A percentile compares a stretch with the other conserved stretches of the same genome.
phyloP scores from a whole-genome alignment of 78 protist genomes.

The Emiliania huxleyi region DNA sequence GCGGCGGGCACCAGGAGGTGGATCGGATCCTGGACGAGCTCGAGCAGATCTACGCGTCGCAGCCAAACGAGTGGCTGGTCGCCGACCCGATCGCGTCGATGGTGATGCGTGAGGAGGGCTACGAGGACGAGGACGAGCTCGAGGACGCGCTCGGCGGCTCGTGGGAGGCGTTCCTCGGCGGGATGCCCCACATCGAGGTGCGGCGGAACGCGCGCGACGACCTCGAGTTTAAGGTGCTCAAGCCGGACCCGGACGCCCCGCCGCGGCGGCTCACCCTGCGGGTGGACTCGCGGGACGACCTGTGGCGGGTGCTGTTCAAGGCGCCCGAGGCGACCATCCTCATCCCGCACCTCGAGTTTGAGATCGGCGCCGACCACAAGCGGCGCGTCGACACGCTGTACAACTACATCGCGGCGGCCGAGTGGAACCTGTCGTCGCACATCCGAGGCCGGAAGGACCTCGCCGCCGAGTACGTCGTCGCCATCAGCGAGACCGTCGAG shows the following conservation, averaged over 20 bases:
- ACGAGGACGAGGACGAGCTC: constrained; percentile 16
- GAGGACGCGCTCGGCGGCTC: not conserved
- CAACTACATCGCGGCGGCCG: not conserved
- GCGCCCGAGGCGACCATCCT: not conserved
- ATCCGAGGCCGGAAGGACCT: not conserved
- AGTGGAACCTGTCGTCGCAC: not conserved
- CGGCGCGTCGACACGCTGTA: not conserved
- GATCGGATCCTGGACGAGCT: not conserved
- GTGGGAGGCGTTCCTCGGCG: not conserved
- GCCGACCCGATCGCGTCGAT: not conserved
- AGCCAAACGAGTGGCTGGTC: not conserved
- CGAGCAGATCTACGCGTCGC: not conserved
- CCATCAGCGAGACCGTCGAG: not conserved
- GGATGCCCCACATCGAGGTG: not conserved
- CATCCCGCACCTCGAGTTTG: not conserved
- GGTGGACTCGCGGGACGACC: not conserved
- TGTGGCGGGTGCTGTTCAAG: not conserved
- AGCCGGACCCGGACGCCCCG: not conserved
- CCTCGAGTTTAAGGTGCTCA: not conserved
- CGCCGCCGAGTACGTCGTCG: not conserved
- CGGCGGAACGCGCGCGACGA: not conserved
- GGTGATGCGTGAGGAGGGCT: not conserved
- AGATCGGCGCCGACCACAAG: not conserved
- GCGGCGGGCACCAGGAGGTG: constrained; percentile 21
- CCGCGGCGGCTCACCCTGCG: not conserved